Evolutionary conservation across 2,329 filamentous ascomycete species (phyloP), one percentile per base, ranked within the genome.

Genomic region (Elsinoe australis): DNA sequence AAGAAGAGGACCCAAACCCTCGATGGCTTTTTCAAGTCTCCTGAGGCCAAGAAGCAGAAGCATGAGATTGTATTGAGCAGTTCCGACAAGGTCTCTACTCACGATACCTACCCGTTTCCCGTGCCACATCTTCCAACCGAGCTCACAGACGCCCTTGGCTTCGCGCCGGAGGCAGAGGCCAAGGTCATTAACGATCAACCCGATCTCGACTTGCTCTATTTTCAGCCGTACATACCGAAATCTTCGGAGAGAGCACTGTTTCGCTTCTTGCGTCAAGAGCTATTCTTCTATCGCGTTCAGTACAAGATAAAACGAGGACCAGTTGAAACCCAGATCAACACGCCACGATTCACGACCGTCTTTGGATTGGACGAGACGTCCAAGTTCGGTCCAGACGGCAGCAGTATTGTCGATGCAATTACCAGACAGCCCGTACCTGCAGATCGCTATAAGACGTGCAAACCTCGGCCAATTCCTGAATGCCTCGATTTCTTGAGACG

Each of bases 221-320:
- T 83, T 60, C 74, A 86, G 56, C 84, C 85, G 0, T 89, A 84
- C 54, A 72, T 89, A 3, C 75, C 81, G 0, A 66, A 70, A 2
- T 63, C 72, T 9, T 69, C 78, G 8, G 71, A 78, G 15, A 70
- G 71, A 3, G 69, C 76, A 3, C 64, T 87, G 0, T 90, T 89
- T 63, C 67, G 78, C 10, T 87, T 87, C 58, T 71, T 90, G 1
- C 77, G 85, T 1, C 64, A 71, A n/a, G 74, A 83, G 52, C 65
- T 90, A 1, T 83, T 83, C 6, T 89, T 88, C 65, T 87, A 88
- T 58, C 75, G 83, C 46, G 84, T 88, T 3, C 74, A 79, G 56
- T 88, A 88, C 58, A 53, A 53, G 39, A 54, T 88, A 57, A 82
- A 78, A 47, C 76, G 85, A 5, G 78, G 78, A 2, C 73, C 76